Base-by-base conservation (phyloP, 208 protist species). In the Leishmania turanica region DNA sequence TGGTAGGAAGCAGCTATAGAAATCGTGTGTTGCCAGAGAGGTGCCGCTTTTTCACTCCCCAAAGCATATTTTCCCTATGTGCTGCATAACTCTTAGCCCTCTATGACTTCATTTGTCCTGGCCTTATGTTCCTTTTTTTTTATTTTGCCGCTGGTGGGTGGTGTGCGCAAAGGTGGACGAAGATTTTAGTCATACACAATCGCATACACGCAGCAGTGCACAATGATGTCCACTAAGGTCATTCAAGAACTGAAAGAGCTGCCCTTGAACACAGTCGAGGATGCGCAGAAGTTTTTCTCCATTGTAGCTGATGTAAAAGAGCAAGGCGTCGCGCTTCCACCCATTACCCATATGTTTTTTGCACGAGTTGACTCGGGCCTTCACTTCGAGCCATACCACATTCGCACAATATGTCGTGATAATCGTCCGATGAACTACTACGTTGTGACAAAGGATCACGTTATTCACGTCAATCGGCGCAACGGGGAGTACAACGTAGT, bases 301-400 rank as follows among this genome's bases (percentile, higher is more conserved):
- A 51, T 81, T n/a, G 40, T 91, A 7, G 87, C 89, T 37, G 84
- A 75, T 65, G 80, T 88, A 49, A 85, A 88, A 37, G 34, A 77
- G 13, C 83, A 82, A 47, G 88, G 90, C 9, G 80, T 86, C 15
- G 56, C 87, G 0, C 70, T 92, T 42, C 87, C 92, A 73, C 88
- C 89, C 1, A 85, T 97, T 27, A 94, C 89, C 71, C 96, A 97
- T 77, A 83, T 98, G 27, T 98, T 96, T 78, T 95, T 93, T 71
- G 96, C 94, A 3, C 88, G 90, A 45, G 87, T 90, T 5, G 88
- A 92, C 73, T 79, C 80, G 1, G 87, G 89, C 7, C 87, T 97
- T 7, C 75, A 85, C 45, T 98, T 93, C 81, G 78, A 94, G 37
- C 96, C 96, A 0, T 98, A 98, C 80, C 84, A 95, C 72, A 89